phyloP scores from a whole-genome alignment of 2,329 filamentous ascomycete genomes.

The Penicillium sp. region DNA sequence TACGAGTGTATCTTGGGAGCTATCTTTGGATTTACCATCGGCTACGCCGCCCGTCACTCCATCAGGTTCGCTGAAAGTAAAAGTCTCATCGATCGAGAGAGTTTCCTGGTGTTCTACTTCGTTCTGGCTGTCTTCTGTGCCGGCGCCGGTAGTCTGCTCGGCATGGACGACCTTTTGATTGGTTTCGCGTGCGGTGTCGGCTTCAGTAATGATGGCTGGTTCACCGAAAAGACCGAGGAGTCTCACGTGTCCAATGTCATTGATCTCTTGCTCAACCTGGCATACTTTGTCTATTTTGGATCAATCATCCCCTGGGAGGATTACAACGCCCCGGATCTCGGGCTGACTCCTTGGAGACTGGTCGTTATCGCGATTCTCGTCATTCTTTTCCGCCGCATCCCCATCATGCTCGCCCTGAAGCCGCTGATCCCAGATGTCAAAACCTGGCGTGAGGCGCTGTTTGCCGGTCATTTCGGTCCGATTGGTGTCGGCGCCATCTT shows the following conservation, averaged over 20 bases:
- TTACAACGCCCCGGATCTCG: constrained; percentile 70
- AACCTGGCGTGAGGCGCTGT: constrained; percentile 94
- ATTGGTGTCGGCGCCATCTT: constrained; percentile 97
- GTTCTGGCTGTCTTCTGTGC: constrained; percentile 93
- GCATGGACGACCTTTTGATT: constrained; percentile 87
- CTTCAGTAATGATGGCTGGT: constrained; percentile 99
- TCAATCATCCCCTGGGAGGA: constrained; percentile 95
- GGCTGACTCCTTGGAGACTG: constrained; percentile 78
- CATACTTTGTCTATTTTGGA: constrained; percentile 96
- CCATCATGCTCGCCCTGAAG: constrained; percentile 86
- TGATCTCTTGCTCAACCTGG: constrained; percentile 90
- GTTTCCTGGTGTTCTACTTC: constrained; percentile 98
- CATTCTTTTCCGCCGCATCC: constrained; percentile 90
- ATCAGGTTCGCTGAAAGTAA: constrained; percentile 82
- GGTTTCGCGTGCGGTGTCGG: constrained; percentile 96
- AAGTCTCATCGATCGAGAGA: constrained; percentile 88
- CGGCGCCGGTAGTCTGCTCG: constrained; percentile 83
- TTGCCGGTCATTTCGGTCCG: constrained; percentile 94
- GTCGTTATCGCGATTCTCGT: constrained; percentile 93
- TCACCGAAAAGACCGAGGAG: constrained; percentile 95
- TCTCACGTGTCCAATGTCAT: constrained; percentile 99
- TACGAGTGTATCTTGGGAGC: constrained; percentile 96
- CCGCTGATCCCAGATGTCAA: constrained; percentile 94
- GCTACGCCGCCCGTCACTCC: constrained; percentile 82
- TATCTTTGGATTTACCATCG: constrained; percentile 77